Evolutionary conservation across 257 asterid genomes (phyloP), one percentile per base, ranked within the genome.

Genomic region (Perilla frutescens): DNA sequence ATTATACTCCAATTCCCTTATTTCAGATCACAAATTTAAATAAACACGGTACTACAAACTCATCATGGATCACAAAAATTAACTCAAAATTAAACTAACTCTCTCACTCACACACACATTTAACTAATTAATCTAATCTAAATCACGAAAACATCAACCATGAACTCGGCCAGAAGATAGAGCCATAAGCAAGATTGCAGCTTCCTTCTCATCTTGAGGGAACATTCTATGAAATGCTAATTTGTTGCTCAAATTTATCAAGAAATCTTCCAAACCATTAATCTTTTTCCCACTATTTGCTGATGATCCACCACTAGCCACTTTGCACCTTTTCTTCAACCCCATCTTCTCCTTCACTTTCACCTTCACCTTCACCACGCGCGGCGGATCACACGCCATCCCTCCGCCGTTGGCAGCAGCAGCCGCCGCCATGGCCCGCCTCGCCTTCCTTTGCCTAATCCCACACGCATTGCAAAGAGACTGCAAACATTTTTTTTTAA

Each of bases 401-500:
- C 79, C 66, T 20, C 71, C 70, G 5, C 77, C 84, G 45, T 4
- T 75, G 0, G 81, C 66, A 1, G 66, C 73, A 0, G 68, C 75
- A 1, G 79, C 87, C 0, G 89, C 96, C 0, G 91, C 95, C 88
- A 91, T 74, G 58, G 98, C 98, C 40, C 96, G 83, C 77, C 97
- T 82, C 0, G 97, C 97, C 87, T 94, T 94, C 71, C 98, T 83
- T 68, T 94, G 97, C 74, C 98, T 74, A 29, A 94, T 94, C 80
- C 98, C 98, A 68, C 98, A 93, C 7, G 98, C 98, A 66, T 94
- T 94, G 77, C 98, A 94, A 66, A 94, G 97, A 0, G 98, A 91
- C 98, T 94, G 66, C 64, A 41, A 49, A 41, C 0, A 40, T 2
- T 7, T n/a, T n/a, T n/a, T n/a, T n/a, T 53, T 39, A 31, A 5